Base-by-base conservation (phyloP, 768 basidiomycete genomes). In the Phaffia tasmanica region DNA sequence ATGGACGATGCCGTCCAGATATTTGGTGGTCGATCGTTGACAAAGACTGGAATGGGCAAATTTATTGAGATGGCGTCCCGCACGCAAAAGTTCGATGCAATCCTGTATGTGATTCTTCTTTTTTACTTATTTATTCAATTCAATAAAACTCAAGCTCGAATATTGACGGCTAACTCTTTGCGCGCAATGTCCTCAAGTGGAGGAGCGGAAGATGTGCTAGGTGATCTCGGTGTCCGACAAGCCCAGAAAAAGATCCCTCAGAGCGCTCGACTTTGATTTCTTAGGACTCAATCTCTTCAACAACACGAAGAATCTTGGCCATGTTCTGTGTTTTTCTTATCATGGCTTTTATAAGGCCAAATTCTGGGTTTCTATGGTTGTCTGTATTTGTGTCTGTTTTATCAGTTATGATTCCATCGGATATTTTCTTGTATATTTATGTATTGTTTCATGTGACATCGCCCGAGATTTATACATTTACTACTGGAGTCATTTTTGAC, bases 211-310 rank as follows among this genome's bases (percentile, higher is more conserved):
- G 70, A 88, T 69, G 86, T 88, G 14, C 76, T 89, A 63, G 82
- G 82, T 2, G 87, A 90, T 73, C 79, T 91, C 32, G 88, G 89
- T 57, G 87, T 89, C 11, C 81, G 88, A 57, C 87, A 89, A 74
- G 87, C 87, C 0, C 81, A 89, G 72, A 81, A 85, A 54, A 79
- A 78, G 23, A 89, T 90, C 82, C 88, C 86, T 1, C 78, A 78
- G 73, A 77, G 77, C 54, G 77, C 78, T 3, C 76, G 80, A 59
- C 69, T 82, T 66, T 88, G 78, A 77, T 42, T 57, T 9, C 29
- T 30, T n/a, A n/a, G 54, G 32, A 25, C n/a, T 3, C 54, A 6
- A 23, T 30, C 14, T 56, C 7, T 30, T 3, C 54, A 30, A 6
- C 7, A 27, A 11, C 29, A 55, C 9, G 29, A 55, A 29, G 7